Base-by-base conservation (phyloP, 164 flowering plant species). In the Chloranthus sessilifolius region DNA sequence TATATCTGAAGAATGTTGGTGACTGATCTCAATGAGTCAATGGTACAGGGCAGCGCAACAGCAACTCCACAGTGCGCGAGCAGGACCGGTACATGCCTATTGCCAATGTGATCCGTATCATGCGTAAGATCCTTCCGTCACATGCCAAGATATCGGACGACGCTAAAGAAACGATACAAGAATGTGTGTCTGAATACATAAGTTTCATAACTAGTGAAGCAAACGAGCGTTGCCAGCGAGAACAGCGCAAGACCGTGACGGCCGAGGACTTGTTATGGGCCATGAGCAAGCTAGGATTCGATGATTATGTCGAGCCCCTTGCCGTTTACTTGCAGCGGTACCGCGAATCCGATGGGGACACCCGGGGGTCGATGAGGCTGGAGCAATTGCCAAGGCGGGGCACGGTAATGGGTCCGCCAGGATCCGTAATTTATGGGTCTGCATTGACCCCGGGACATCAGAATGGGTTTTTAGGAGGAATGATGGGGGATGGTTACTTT, bases 251-350 rank as follows among this genome's bases (percentile, higher is more conserved):
- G 81, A 88, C 96, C 24, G 78, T 88, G 55, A 88, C 95, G 0
- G 96, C 96, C 0, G 96, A 85, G 52, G 96, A 88, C 40, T 83
- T 88, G n/a, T 71, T 88, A 0, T 88, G 84, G 81, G 94, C 94
- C 3, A 88, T 88, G 96, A 75, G 75, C 74, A 88, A 82, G 73
- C 77, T 88, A 0, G 96, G 96, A 2, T 82, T 85, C 38, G 96
- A 88, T 35, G 87, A 88, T 69, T 84, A 84, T 69, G 69, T 82
- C 10, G 83, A 82, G 53, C 92, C 96, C 0, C 67, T 87, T 17
- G 80, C 81, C 1, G 3, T 82, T 19, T 87, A 68, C 66, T 47
- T 63, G n/a, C 67, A 56, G 3, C 59, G 59, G 7, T 63, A 55
- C 48, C 51, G 67, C 9, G 67, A 63, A 31, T 33, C 45, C 11